Evolutionary conservation across 2,329 filamentous ascomycete species (phyloP).

Genomic region (Sarocladiaceae sp.): DNA sequence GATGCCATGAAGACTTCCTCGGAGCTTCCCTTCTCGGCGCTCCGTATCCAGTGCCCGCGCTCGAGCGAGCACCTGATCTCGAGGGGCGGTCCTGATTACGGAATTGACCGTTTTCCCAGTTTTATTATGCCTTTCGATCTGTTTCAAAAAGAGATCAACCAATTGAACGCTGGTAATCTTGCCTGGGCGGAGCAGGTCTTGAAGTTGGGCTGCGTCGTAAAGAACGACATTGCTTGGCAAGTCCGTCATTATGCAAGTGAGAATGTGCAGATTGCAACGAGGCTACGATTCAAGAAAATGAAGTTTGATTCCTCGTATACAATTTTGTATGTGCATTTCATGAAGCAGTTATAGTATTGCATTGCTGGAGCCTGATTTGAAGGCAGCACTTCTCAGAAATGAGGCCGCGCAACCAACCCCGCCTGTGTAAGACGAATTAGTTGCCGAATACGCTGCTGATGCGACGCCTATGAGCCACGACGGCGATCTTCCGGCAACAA

Average conservation of each 20-base stretch:
- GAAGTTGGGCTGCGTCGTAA: slow-evolving; percentile 3
- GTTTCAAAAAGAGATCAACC: not conserved
- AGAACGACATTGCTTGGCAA: not conserved
- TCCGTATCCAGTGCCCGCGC: slow-evolving; percentile 10
- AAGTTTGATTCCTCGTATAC: not conserved
- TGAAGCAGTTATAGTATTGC: too few species aligned
- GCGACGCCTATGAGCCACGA: too few species aligned
- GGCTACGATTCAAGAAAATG: too few species aligned
- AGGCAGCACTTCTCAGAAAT: not conserved
- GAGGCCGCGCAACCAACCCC: not conserved
- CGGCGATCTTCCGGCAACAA: too few species aligned
- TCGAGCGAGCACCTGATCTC: slow-evolving; percentile 2
- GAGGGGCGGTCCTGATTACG: not conserved
- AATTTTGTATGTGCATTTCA: not conserved
- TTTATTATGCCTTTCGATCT: not conserved
- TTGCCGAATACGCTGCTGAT: too few species aligned
- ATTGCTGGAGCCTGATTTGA: not conserved
- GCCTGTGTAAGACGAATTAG: not conserved
- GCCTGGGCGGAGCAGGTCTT: not conserved
- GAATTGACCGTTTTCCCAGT: slow-evolving; percentile 5
- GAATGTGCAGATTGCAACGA: too few species aligned
- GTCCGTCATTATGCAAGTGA: not conserved
- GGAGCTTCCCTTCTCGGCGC: slow-evolving; percentile 4
- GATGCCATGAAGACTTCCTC: slow-evolving; percentile 10
- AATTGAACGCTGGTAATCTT: slow-evolving; percentile 9